phyloP scores from a whole-genome alignment of 2,329 filamentous ascomycete genomes.

The Gremmenia infestans region DNA sequence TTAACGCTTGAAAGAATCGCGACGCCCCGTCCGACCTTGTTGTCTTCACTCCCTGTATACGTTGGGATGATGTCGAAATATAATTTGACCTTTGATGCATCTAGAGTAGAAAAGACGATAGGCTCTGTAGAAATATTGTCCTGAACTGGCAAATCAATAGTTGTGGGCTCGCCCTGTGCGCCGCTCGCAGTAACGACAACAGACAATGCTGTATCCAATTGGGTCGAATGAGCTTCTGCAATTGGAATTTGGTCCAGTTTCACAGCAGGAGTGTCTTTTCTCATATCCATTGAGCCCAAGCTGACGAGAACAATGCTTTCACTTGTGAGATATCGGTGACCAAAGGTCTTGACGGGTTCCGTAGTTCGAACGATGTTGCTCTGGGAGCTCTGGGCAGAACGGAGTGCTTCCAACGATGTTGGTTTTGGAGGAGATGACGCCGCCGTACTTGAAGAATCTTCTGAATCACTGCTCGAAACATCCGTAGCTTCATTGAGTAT shows the following conservation, averaged over 20 bases:
- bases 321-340: constrained; percentile 87
- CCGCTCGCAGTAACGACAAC: constrained; percentile 83
- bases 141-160: constrained; percentile 88
- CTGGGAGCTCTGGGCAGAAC: constrained; percentile 34
- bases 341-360: constrained; percentile 90
- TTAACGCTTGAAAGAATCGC: constrained; percentile 84
- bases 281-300: constrained; percentile 89
- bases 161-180: constrained; percentile 78
- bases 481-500: constrained; percentile 48
- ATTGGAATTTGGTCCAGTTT: constrained; percentile 84
- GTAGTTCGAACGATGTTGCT: constrained; percentile 44
- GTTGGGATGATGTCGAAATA: constrained; percentile 95
- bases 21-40: constrained; percentile 83
- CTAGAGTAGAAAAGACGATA: constrained; percentile 77
- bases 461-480: constrained; percentile 27
- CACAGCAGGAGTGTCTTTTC: constrained; percentile 75
- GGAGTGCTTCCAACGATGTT: constrained; percentile 58
- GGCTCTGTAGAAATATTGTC: constrained; percentile 93
- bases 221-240: constrained; percentile 81
- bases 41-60: constrained; percentile 83
- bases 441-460: constrained; percentile 24
- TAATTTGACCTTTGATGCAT: constrained; percentile 77
- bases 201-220: constrained; percentile 90
- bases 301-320: constrained; percentile 89
- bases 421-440: constrained; percentile 43